A percentile compares a stretch with the other conserved stretches of the same genome.
Conservation (phyloP, 202 grass and related monocot species). For the Digitaria exilis region DNA sequence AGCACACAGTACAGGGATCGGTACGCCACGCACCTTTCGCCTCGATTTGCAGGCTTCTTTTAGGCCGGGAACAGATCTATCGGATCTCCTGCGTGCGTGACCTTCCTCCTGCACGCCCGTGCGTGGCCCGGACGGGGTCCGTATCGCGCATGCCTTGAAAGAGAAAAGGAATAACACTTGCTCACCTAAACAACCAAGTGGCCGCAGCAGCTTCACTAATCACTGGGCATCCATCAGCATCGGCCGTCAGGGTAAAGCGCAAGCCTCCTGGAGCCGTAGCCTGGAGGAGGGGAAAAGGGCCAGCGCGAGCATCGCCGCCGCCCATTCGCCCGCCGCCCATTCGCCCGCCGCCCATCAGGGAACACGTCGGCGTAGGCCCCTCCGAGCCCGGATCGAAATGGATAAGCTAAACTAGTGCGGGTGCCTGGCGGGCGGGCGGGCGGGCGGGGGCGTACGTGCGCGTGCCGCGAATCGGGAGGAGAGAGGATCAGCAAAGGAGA, state of each 20-base stretch:
- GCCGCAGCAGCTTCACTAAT: background rate
- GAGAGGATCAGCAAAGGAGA: background rate
- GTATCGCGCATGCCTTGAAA: background rate
- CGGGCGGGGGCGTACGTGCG: background rate
- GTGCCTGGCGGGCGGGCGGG: too few species aligned
- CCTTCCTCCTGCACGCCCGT: background rate
- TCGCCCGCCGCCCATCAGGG: background rate
- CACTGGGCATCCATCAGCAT: background rate
- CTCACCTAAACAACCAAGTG: background rate
- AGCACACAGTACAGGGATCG: background rate
- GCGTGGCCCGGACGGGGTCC: too few species aligned
- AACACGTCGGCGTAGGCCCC: constrained; percentile 24
- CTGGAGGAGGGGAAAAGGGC: too few species aligned
- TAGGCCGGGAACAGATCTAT: background rate
- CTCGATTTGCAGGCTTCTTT: constrained; percentile 8
- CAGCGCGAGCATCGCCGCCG: background rate
- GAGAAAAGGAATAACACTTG: background rate
- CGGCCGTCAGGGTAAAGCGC: background rate
- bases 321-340: background rate
- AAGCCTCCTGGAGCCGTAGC: too few species aligned
- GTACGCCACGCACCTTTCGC: background rate
- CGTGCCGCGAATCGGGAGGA: constrained; percentile 15
- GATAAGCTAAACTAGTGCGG: constrained; percentile 38
- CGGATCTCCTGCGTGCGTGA: background rate
- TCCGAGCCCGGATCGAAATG: background rate